Base-by-base conservation (phyloP, 1,139 yeast species). In the Pichia sp. region DNA sequence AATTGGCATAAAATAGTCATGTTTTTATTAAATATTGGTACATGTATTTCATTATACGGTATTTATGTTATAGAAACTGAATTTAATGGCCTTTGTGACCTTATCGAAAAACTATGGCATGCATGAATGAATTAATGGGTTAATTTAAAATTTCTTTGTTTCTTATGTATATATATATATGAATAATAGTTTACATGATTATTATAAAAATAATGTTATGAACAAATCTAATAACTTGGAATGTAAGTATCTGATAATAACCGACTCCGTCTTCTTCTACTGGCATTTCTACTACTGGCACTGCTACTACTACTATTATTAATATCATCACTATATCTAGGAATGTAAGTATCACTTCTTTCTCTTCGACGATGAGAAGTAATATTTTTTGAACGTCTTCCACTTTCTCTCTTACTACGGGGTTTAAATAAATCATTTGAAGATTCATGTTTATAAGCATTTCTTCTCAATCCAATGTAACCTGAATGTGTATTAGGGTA, bases 31-130 rank as follows among this genome's bases (percentile, higher is more conserved):
- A 68, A 78, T 30, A 66, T 80, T 16, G 94, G 94, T 45, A 71
- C 87, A 6, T 64, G 71, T 29, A 65, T 81, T 38, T 78, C 83
- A 10, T 76, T 75, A 41, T 77, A 80, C 56, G 95, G 95, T 55
- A 67, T 83, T 48, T 84, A 83, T 63, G 65, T 74, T 49, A 65
- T 84, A 54, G 90, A 83, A 64, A 71, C 87, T 20, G 48, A 50
- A 23, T 33, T 47, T 16, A 92, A 82, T 57, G 78, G 77, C 25
- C 20, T 53, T 9, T 42, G 41, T 26, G 48, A 49, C 30, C 42
- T 53, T 33, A 36, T 52, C 6, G 11, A 37, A 22, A 41, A 39
- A 27, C 5, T 52, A 5, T 53, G 56, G 56, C 35, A 35, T 8
- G 47, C 48, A 22, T 46, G 22, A 38, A 8, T 23, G 8, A 28